Conservation (phyloP, 1,139 yeast species). For the Meyerozyma sp. region DNA sequence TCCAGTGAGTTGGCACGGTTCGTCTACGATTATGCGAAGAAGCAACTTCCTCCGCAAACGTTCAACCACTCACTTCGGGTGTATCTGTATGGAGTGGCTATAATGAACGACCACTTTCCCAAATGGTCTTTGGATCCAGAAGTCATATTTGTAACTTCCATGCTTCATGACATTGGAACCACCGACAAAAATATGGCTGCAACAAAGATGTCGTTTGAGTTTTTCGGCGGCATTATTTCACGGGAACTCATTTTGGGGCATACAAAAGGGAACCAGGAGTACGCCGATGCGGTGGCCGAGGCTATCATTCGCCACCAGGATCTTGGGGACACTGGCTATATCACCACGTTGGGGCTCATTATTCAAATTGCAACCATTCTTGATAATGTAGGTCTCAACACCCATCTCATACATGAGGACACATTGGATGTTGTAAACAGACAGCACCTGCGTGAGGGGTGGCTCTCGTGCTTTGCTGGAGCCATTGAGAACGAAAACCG, state of each 20-base stretch:
- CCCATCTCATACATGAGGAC: constrained; percentile 24
- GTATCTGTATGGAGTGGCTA: constrained; percentile 26
- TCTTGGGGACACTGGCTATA: constrained; percentile 29
- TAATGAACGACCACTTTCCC: constrained; percentile 33
- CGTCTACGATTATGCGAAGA: constrained; percentile 19
- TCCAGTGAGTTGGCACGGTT: constrained; percentile 14
- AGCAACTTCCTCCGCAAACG: constrained; percentile 21
- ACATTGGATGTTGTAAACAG: constrained; percentile 26
- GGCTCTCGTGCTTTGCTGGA: constrained; percentile 29
- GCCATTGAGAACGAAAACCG: constrained; percentile 31
- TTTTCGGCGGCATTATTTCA: constrained; percentile 31
- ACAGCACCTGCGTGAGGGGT: constrained; percentile 25
- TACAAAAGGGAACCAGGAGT: constrained; percentile 20
- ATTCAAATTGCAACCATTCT: constrained; percentile 32
- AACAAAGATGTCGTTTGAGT: constrained; percentile 35
- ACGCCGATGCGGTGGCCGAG: constrained; percentile 35
- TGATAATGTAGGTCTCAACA: constrained; percentile 32
- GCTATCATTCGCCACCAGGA: constrained; percentile 37
- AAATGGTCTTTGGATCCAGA: constrained; percentile 29
- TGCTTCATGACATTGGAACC: constrained; percentile 35
- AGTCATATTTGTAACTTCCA: constrained; percentile 26
- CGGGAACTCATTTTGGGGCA: constrained; percentile 22
- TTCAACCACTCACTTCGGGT: constrained; percentile 32
- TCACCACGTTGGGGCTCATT: constrained; percentile 32
- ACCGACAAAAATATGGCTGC: constrained; percentile 30